These are phyloP conservation scores for Paramecium primaurelia DNA, from an alignment of 73 alveolate species.

Conservation along the genomic window DNA sequence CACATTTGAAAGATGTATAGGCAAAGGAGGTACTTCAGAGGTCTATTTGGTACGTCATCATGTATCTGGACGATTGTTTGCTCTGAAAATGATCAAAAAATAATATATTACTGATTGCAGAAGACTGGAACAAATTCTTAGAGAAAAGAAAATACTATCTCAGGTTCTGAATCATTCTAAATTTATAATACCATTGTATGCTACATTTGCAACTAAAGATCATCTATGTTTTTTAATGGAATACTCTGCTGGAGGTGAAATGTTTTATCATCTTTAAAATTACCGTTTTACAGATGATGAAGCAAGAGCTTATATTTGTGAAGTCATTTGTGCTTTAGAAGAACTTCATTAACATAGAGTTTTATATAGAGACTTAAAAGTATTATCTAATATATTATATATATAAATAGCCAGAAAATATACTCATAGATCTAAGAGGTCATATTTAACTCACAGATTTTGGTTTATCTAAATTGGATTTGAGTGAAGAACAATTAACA, in stretches of 20 bases:
- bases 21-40: conserved; percentile 62
- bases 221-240: conserved; percentile 67
- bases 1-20: conserved; percentile 43
- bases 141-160: conserved; percentile 49
- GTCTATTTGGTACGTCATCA: conserved; percentile 54
- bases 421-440: conserved; percentile 70
- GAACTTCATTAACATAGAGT: conserved; percentile 65
- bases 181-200: conserved; percentile 45
- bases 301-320: conserved; percentile 54
- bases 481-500: conserved; percentile 53
- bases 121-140: conserved; percentile 48
- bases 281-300: conserved; percentile 62
- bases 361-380: conserved; percentile 70
- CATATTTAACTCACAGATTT: conserved; percentile 70
- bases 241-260: conserved; percentile 86
- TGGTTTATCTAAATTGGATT: conserved; percentile 65
- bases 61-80: conserved; percentile 40
- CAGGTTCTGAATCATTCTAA: conserved; percentile 37
- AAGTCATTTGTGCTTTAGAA: conserved; percentile 65
- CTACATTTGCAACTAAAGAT: conserved; percentile 48
- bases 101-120: conserved; percentile 49
- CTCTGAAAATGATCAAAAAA: conserved; percentile 55
- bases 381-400: neutral
- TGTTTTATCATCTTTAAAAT: conserved; percentile 61
- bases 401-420: conserved; percentile 65